These are phyloP conservation scores for Dacryopinax spathularia DNA, from an alignment of 768 basidiomycete species.

Conservation along the genomic window DNA sequence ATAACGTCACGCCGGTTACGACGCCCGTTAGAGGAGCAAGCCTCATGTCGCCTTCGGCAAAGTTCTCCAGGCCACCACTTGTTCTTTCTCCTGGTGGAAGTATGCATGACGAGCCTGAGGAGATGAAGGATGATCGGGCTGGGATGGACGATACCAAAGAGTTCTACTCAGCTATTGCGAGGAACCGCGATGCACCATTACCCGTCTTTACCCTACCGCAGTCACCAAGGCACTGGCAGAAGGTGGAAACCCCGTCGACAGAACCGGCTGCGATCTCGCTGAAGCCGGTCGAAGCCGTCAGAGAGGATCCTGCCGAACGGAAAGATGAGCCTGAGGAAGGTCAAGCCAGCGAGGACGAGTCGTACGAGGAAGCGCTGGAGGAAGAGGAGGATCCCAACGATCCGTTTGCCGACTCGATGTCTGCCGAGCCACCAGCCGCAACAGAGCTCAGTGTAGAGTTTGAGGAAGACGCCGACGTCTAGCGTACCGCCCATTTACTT, in stretches of 20 bases:
- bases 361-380: background rate
- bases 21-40: background rate
- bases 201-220: background rate
- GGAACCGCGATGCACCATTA: background rate
- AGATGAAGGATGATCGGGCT: background rate
- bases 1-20: background rate
- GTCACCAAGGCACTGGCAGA: background rate
- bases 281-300: background rate
- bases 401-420: background rate
- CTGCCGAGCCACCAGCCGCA: background rate
- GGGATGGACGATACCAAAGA: conserved; percentile 4
- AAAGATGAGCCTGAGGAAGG: background rate
- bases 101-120: conserved; percentile 5
- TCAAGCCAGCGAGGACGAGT: background rate
- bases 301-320: background rate
- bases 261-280: background rate
- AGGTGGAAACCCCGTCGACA: background rate
- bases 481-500: background rate
- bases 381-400: background rate
- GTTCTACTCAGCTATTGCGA: background rate
- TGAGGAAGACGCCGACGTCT: background rate
- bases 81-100: background rate
- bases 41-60: conserved; percentile 4
- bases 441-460: background rate
- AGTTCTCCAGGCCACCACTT: conserved; percentile 10